Conservation (phyloP, 306 rosid genomes). For the Nissolia schottii region DNA sequence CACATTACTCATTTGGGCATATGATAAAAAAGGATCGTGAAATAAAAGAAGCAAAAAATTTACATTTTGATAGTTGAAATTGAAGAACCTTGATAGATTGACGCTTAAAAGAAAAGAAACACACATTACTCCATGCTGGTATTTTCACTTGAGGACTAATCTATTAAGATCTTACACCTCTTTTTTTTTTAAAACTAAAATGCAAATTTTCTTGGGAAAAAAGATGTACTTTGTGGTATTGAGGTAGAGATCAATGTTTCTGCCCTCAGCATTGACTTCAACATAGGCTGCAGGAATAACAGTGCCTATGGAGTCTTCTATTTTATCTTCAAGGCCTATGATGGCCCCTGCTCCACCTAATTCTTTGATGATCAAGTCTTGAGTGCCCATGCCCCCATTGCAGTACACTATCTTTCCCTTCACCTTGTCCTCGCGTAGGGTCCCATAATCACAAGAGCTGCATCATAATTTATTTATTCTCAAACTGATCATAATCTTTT, state of each 20-base stretch:
- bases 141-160: too few relatives aligned
- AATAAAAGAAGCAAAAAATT: too few relatives aligned
- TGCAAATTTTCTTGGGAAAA: too few relatives aligned
- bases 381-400: slow-evolving; percentile 24
- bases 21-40: background rate
- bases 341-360: slow-evolving; percentile 60
- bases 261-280: slow-evolving; percentile 27
- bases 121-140: too few relatives aligned
- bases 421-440: slow-evolving; percentile 49
- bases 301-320: slow-evolving; percentile 39
- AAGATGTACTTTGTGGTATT: slow-evolving; percentile 73
- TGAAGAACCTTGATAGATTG: too few relatives aligned
- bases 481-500: background rate
- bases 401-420: slow-evolving; percentile 71
- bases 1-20: background rate
- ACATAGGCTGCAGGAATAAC: slow-evolving; percentile 46
- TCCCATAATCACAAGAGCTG: slow-evolving; percentile 68
- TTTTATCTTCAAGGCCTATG: slow-evolving; percentile 24
- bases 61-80: too few relatives aligned
- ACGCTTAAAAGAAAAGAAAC: too few relatives aligned
- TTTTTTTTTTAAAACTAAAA: too few relatives aligned
- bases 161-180: too few relatives aligned
- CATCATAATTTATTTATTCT: slow-evolving; percentile 13
- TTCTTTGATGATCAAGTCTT: slow-evolving; percentile 42
- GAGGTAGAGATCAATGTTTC: slow-evolving; percentile 47